phyloP scores from a whole-genome alignment of 495 filamentous ascomycete genomes.

The Penicillium roqueforti region DNA sequence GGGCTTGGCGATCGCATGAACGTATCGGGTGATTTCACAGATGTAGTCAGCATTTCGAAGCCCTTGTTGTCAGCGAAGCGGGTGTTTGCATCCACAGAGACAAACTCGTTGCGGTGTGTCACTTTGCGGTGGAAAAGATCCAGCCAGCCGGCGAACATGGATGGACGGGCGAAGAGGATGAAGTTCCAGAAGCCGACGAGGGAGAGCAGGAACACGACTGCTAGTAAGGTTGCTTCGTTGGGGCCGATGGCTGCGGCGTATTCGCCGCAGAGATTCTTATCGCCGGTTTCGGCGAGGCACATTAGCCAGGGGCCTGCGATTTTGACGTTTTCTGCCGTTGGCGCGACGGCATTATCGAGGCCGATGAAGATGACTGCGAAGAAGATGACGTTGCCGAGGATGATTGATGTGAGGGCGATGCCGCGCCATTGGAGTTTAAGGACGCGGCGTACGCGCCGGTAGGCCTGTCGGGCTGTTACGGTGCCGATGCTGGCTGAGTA shows the following conservation, averaged over 20 bases:
- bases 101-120: constrained; percentile 62
- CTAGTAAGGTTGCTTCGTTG: constrained; percentile 71
- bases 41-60: constrained; percentile 73
- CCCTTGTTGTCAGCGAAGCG: constrained; percentile 60
- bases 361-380: constrained; percentile 87
- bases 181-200: constrained; percentile 84
- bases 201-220: constrained; percentile 75
- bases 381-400: constrained; percentile 85
- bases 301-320: constrained; percentile 63
- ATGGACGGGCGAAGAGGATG: constrained; percentile 71
- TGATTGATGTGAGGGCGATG: constrained; percentile 78
- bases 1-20: constrained; percentile 42
- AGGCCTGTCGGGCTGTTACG: constrained; percentile 81
- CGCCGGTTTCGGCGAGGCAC: constrained; percentile 61
- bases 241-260: constrained; percentile 50
- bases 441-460: constrained; percentile 77
- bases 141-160: constrained; percentile 80
- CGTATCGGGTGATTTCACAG: constrained; percentile 42
- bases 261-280: constrained; percentile 61
- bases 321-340: constrained; percentile 47
- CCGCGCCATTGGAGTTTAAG: constrained; percentile 94
- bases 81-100: constrained; percentile 74
- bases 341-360: constrained; percentile 64
- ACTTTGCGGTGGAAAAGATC: constrained; percentile 54
- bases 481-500: constrained; percentile 77